phyloP scores from a whole-genome alignment of 169 alveolate genomes.

The Amoebophrya sp. region DNA sequence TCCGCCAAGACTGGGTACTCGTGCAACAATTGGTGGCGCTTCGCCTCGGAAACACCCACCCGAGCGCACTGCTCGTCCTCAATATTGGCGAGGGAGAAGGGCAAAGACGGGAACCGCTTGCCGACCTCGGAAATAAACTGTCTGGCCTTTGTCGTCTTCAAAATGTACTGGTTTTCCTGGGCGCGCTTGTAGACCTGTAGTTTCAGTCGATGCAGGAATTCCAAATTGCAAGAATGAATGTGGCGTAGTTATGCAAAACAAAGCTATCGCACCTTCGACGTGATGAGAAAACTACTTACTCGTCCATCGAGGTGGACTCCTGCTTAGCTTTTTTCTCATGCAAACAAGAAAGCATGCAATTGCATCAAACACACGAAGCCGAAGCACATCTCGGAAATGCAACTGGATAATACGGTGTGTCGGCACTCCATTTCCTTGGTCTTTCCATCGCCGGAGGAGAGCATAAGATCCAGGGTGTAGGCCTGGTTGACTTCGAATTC shows the following conservation, averaged over 20 bases:
- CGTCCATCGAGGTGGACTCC: too few relatives aligned
- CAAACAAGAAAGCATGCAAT: too few relatives aligned
- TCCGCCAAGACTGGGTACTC: constrained; percentile 77
- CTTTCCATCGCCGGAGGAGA: constrained; percentile 56
- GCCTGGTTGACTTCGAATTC: constrained; percentile 88
- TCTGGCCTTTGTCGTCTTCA: constrained; percentile 88
- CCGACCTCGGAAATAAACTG: constrained; percentile 85
- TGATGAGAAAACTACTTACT: too few relatives aligned
- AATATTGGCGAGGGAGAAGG: constrained; percentile 70
- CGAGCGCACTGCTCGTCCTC: constrained; percentile 59
- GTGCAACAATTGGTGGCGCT: constrained; percentile 86
- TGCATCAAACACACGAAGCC: too few relatives aligned
- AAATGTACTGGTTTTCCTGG: constrained; percentile 81
- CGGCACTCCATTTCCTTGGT: constrained; percentile 13
- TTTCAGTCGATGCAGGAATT: too few relatives aligned
- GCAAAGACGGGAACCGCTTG: constrained; percentile 69
- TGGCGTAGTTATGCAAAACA: too few relatives aligned
- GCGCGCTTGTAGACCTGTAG: constrained; percentile 79
- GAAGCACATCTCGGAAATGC: too few relatives aligned
- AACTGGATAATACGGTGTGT: background rate
- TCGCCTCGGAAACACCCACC: constrained; percentile 88
- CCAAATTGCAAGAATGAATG: too few relatives aligned
- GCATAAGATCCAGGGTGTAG: constrained; percentile 82
- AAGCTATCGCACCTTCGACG: too few relatives aligned
- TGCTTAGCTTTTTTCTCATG: too few relatives aligned